These are phyloP conservation scores for Aspergillus panamensis DNA, from an alignment of 495 filamentous ascomycete species.

Conservation along the genomic window DNA sequence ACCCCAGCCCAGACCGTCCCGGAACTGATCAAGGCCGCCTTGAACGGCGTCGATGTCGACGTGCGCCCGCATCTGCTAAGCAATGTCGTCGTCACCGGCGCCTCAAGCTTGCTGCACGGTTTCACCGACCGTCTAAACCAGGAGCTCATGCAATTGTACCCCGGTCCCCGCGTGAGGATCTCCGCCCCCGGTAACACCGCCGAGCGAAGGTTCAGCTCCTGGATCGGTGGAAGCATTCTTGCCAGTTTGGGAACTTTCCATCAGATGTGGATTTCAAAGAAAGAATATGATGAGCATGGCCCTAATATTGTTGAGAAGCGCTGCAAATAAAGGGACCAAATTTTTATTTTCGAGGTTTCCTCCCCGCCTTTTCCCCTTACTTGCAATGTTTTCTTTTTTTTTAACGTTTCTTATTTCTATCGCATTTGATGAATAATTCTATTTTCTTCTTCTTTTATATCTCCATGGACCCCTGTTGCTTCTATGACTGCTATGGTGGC, in stretches of 20 bases:
- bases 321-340: slow-evolving; percentile 42
- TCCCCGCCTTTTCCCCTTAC: slow-evolving; percentile 3
- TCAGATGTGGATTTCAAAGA: slow-evolving; percentile 94
- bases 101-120: slow-evolving; percentile 76
- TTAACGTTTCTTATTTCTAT: not conserved
- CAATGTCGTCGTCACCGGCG: slow-evolving; percentile 93
- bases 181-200: slow-evolving; percentile 78
- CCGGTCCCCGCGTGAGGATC: slow-evolving; percentile 77
- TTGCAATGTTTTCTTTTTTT: slow-evolving; percentile 2
- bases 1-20: slow-evolving; percentile 72
- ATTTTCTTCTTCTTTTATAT: not conserved
- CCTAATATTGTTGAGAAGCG: slow-evolving; percentile 59
- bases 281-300: slow-evolving; percentile 59
- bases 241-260: slow-evolving; percentile 98
- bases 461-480: not conserved
- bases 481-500: not conserved
- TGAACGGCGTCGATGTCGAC: slow-evolving; percentile 82
- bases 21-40: slow-evolving; percentile 69
- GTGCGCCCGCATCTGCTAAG: slow-evolving; percentile 74
- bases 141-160: slow-evolving; percentile 74
- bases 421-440: not conserved
- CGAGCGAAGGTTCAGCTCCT: slow-evolving; percentile 85
- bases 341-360: not conserved
- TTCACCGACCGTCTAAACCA: slow-evolving; percentile 85
- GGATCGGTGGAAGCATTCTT: slow-evolving; percentile 96